Evolutionary conservation across 192 early-diverging fungal genomes (phyloP), one percentile per base, ranked within the genome.

Genomic region (Coemansia sp.): DNA sequence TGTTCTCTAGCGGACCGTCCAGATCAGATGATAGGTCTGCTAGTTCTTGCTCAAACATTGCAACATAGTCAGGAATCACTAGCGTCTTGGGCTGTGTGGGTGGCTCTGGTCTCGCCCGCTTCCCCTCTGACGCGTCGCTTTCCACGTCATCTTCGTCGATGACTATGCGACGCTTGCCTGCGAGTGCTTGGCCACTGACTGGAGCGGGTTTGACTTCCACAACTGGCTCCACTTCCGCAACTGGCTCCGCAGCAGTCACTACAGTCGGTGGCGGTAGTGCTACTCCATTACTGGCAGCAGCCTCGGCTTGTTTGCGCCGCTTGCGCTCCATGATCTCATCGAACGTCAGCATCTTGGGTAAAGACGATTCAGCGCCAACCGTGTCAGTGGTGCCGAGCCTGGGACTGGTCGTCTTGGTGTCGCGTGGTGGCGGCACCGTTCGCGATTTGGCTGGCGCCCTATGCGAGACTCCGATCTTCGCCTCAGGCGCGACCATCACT

Each of bases 311-410:
- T 35, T 73, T 77, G 65, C 76, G 76, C 4, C 76, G 66, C 63
- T 77, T 77, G 43, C 67, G 62, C 33, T 68, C 76, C 57, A 77
- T 77, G 70, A 77, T 77, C 39, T 77, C 70, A 55, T 72, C 67
- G 57, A 77, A 77, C 38, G 76, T 73, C 19, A 71, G 57, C 2
- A 77, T 63, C 35, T 73, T 72, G 10, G 75, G 75, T 61, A 76
- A 21, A n/a, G 32, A 53, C 38, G 59, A 61, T 1, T 16, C 59
- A 14, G n/a, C 35, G 19, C 28, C 59, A 6, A 13, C 59, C 6
- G 35, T 6, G 6, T 37, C 37, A n/a, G 59, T 8, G 3, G 21
- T 13, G 10, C 59, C 37, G 1, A 39, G 21, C 37, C 35, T 32
- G 7, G 59, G 59, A 8, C 59, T 61, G 59, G 37, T 61, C 35